A percentile compares a stretch with the other conserved stretches of the same genome.
These are phyloP conservation scores for Xylaria sp. DNA, from an alignment of 2,329 filamentous ascomycete genomes.

Conservation along the genomic window DNA sequence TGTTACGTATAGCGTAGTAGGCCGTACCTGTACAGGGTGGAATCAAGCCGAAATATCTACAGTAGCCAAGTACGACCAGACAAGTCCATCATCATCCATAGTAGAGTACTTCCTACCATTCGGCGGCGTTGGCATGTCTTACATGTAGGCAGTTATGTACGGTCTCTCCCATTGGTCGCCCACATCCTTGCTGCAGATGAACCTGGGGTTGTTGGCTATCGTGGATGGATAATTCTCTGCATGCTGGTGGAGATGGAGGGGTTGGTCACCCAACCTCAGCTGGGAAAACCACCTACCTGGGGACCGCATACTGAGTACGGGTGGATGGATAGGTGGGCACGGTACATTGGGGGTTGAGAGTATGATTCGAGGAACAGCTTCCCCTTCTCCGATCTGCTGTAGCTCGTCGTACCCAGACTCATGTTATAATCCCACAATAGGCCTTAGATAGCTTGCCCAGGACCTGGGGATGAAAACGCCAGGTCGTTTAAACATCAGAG, in stretches of 20 bases:
- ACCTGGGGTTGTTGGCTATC: constrained; percentile 13
- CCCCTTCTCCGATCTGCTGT: neutral
- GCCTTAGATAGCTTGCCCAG: neutral
- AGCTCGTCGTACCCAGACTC: neutral
- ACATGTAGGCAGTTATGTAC: constrained; percentile 1
- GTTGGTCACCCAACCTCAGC: neutral
- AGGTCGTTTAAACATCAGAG: too few relatives aligned
- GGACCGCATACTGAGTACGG: too few relatives aligned
- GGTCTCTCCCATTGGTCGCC: constrained; percentile 9
- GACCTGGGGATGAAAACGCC: too few relatives aligned
- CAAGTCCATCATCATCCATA: constrained; percentile 6
- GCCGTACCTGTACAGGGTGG: neutral
- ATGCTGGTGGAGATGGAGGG: constrained; percentile 10
- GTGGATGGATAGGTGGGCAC: too few relatives aligned
- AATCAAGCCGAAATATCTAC: constrained; percentile 1
- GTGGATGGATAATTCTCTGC: constrained; percentile 3
- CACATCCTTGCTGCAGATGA: constrained; percentile 6
- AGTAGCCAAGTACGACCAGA: constrained; percentile 13
- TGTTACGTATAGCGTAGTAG: neutral
- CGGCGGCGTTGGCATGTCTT: constrained; percentile 16
- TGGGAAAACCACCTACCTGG: too few relatives aligned
- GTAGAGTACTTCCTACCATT: constrained; percentile 8
- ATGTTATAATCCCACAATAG: neutral
- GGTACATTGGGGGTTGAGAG: too few relatives aligned
- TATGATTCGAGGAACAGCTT: neutral